Base-by-base conservation (phyloP, 139 green algal genomes). In the Tetraselmis striata region DNA sequence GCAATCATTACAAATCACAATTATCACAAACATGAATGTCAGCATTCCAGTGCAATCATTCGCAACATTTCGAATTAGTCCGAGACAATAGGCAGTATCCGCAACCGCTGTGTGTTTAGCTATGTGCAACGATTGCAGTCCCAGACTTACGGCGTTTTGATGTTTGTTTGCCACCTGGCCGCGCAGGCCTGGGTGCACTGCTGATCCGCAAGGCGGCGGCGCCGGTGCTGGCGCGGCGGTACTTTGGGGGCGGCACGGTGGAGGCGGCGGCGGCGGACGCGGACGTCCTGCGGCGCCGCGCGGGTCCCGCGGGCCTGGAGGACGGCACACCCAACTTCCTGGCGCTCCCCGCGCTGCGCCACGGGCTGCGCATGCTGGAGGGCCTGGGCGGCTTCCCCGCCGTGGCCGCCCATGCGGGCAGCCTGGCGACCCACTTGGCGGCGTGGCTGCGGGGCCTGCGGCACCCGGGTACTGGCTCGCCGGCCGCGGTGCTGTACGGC, bases 171-270 rank as follows among this genome's bases (percentile, higher is more conserved):
- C n/a, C n/a, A n/a, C n/a, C n/a, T n/a, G n/a, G n/a, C 45, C 87
- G 83, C 28, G 88, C 89, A 67, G 94, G 95, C 23, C 82, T 98
- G 79, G 95, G 95, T 5, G 95, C 94, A 2, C 92, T 98, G 28
- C 75, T 98, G 29, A 89, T 94, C 32, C 83, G 90, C 0, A 86
- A 80, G 24, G 88, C 91, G 23, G 82, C 84, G 11, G 59, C 93
- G 81, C 80, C 32, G 32, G 59, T 92, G 78, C 88, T 96, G 80
- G 30, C 31, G 28, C 93, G 91, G 86, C 29, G 58, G 0, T 98
- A 96, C 87, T 98, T 96, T 89, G 93, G 95, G 1, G 95, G 95
- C 0, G 95, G 95, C 24, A 94, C 94, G 1, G 92, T 97, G 58
- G 86, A 83, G 76, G 89, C 87, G 23, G 85, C 87, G 0, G 32